phyloP scores from a whole-genome alignment of 495 filamentous ascomycete species.

The Podospora conica region DNA sequence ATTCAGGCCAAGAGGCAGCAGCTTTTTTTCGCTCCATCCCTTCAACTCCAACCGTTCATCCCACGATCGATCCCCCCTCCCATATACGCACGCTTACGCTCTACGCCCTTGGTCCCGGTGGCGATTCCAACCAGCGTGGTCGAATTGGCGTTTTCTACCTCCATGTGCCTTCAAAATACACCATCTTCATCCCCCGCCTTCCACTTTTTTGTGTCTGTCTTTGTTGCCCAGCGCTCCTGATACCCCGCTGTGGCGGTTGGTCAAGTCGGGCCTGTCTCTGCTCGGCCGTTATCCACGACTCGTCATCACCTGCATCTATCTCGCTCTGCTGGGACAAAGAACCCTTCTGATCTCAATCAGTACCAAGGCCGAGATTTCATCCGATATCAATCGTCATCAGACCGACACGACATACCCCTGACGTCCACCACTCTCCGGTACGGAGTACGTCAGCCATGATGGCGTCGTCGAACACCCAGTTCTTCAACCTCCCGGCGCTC shows the following conservation, averaged over 20 bases:
- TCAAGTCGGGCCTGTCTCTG: background rate
- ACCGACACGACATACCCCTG: background rate
- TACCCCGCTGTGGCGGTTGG: constrained; percentile 12
- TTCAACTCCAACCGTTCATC: background rate
- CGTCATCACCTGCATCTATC: background rate
- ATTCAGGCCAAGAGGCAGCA: constrained; percentile 26
- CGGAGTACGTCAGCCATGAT: constrained; percentile 36
- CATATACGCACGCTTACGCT: background rate
- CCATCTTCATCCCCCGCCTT: background rate
- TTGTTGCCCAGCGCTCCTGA: constrained; percentile 2
- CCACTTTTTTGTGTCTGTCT: background rate
- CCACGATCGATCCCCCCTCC: constrained; percentile 1
- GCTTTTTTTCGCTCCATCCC: constrained; percentile 10
- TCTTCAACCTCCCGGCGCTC: constrained; percentile 47
- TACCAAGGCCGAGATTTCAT: background rate
- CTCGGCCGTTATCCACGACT: background rate
- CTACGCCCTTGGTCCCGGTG: constrained; percentile 4
- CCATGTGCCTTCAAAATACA: background rate
- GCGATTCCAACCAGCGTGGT: constrained; percentile 12
- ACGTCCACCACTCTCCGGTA: constrained; percentile 11
- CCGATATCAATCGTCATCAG: background rate
- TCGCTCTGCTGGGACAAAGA: background rate
- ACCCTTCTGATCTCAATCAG: background rate
- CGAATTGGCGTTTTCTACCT: background rate
- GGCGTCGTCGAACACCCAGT: constrained; percentile 38